Evolutionary conservation across 2,329 filamentous ascomycete genomes (phyloP).

Genomic region (Exophiala bonariae): DNA sequence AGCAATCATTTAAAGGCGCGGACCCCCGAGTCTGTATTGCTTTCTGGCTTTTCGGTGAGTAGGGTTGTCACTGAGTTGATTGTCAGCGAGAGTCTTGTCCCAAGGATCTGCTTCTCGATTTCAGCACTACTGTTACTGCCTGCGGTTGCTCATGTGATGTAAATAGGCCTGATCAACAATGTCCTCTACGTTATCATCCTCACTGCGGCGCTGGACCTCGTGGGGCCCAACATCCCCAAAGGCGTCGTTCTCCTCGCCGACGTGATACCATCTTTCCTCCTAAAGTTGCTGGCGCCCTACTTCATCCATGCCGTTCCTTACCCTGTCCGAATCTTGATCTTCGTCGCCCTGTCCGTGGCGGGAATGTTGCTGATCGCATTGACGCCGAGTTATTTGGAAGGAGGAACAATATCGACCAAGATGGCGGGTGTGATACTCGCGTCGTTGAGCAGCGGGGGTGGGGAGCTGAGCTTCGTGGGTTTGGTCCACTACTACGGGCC

Average conservation of each 20-base stretch:
- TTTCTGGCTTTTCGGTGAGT: conserved; percentile 90
- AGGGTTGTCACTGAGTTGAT: background rate
- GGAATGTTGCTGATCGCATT: conserved; percentile 90
- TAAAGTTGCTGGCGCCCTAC: conserved; percentile 87
- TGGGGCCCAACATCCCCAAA: conserved; percentile 82
- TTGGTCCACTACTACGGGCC: conserved; percentile 92
- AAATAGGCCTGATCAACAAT: conserved; percentile 95
- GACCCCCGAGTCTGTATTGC: conserved; percentile 72
- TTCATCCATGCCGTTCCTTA: conserved; percentile 90
- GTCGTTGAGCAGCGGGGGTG: conserved; percentile 80
- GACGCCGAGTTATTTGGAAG: conserved; percentile 62
- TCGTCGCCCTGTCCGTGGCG: conserved; percentile 71
- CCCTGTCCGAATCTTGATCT: conserved; percentile 68
- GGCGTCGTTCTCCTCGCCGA: conserved; percentile 90
- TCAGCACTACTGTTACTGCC: no score
- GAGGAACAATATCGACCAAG: conserved; percentile 68
- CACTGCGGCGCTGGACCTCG: conserved; percentile 90
- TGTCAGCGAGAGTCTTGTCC: no score
- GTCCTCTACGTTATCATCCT: conserved; percentile 97
- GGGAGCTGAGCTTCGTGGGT: conserved; percentile 87
- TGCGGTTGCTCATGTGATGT: no score
- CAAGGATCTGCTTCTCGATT: no score
- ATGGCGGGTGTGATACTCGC: conserved; percentile 81
- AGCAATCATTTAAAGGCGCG: conserved; percentile 63
- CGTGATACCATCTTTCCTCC: conserved; percentile 83